Conservation (phyloP, 163 green algal genomes). For the Chlorella variabilis region DNA sequence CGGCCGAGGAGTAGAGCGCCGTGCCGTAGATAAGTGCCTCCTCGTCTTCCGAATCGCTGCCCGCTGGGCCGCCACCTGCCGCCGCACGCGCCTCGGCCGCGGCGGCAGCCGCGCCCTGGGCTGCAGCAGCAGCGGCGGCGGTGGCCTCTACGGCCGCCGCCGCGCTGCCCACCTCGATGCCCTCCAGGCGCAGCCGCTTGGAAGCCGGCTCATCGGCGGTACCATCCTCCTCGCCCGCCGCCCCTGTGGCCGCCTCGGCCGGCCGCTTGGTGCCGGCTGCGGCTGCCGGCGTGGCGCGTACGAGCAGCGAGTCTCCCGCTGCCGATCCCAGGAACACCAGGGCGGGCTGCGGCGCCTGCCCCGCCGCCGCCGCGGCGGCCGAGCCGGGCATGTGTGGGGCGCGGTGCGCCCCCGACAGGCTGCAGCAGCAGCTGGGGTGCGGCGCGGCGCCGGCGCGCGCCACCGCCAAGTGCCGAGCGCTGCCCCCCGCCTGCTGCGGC, state of each 20-base stretch:
- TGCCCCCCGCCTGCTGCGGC: slow-evolving; percentile 40
- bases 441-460: slow-evolving; percentile 50
- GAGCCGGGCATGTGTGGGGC: no score
- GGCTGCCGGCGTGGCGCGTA: slow-evolving; percentile 53
- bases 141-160: slow-evolving; percentile 4
- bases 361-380: slow-evolving; percentile 45
- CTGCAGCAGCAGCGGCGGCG: background rate
- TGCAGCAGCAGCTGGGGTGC: slow-evolving; percentile 52
- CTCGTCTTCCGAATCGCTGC: slow-evolving; percentile 24
- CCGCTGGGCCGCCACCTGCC: background rate
- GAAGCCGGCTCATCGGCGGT: background rate
- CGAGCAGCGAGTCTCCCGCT: slow-evolving; percentile 86
- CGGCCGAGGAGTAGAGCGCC: slow-evolving; percentile 23
- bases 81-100: background rate
- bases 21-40: slow-evolving; percentile 40
- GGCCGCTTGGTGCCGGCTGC: slow-evolving; percentile 13
- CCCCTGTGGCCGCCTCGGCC: background rate
- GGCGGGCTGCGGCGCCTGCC: slow-evolving; percentile 20
- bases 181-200: slow-evolving; percentile 33
- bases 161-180: slow-evolving; percentile 14
- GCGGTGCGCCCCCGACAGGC: no score
- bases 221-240: background rate
- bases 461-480: slow-evolving; percentile 49
- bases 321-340: slow-evolving; percentile 86
- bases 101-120: no score